phyloP scores from a whole-genome alignment of 1,139 yeast species.

The Chernovozyma aurita region DNA sequence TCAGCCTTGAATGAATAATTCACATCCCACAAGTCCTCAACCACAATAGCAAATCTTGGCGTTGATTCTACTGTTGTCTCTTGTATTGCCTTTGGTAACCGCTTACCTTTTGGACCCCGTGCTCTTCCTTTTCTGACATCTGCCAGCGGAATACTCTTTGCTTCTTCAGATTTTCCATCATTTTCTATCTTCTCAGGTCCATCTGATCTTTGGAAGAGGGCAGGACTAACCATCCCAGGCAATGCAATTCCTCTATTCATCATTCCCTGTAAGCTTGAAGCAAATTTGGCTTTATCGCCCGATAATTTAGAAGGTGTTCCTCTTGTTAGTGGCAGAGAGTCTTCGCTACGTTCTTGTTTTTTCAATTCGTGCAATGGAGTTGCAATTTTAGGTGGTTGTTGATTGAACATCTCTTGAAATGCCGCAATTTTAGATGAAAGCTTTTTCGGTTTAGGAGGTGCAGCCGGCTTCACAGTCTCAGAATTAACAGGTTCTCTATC shows the following conservation, averaged over 20 bases:
- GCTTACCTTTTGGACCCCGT: slow-evolving; percentile 75
- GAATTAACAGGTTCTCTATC: not conserved
- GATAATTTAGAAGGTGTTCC: slow-evolving; percentile 20
- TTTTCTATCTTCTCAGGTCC: slow-evolving; percentile 7
- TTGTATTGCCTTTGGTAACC: slow-evolving; percentile 60
- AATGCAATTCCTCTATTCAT: slow-evolving; percentile 52
- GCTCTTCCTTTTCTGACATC: slow-evolving; percentile 48
- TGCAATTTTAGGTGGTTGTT: slow-evolving; percentile 9
- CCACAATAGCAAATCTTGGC: slow-evolving; percentile 26
- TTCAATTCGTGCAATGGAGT: not conserved
- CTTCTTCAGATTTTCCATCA: slow-evolving; percentile 6
- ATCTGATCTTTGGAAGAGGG: slow-evolving; percentile 17
- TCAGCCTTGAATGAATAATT: no score
- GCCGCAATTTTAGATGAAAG: slow-evolving; percentile 77
- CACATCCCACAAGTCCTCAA: slow-evolving; percentile 35
- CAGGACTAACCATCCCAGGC: slow-evolving; percentile 58
- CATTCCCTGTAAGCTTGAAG: slow-evolving; percentile 53
- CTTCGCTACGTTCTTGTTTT: not conserved
- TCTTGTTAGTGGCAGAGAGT: slow-evolving; percentile 2
- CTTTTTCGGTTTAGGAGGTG: slow-evolving; percentile 67
- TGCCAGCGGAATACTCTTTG: slow-evolving; percentile 7
- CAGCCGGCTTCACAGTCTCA: slow-evolving; percentile 18
- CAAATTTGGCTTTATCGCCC: slow-evolving; percentile 41
- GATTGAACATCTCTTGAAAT: slow-evolving; percentile 65
- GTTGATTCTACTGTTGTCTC: slow-evolving; percentile 36